Base-by-base conservation (phyloP, 495 filamentous ascomycete species). In the Penicillium goetzii region DNA sequence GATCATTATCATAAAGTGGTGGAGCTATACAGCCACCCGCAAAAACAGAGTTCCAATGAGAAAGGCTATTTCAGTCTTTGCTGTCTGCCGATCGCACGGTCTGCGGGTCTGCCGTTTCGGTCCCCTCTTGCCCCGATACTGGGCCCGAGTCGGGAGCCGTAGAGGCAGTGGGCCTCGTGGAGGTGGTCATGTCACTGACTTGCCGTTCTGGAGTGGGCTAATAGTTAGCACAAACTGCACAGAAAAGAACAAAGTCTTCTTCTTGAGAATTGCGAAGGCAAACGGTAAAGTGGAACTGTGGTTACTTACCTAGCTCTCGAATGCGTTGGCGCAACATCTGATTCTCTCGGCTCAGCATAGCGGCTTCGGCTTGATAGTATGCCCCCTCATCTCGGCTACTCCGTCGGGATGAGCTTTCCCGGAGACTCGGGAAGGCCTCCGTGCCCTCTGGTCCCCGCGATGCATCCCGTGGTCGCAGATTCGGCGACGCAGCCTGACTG, bases 311-410 rank as follows among this genome's bases (percentile, higher is more conserved):
- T 60, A 98, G 79, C 70, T 97, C 94, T 38, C 91, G 85, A 52
- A 97, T 92, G 54, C 95, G 85, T 69, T 88, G 83, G 57, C 88
- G 88, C 59, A 99, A 79, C 89, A 99, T 96, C 74, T 96, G 91
- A 69, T 99, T 99, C 80, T 99, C 95, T 47, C 95, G 82, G 21
- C 85, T 83, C 64, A 99, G 78, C 80, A 87, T 94, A 67, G 91
- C 87, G 3, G 92, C 93, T 76, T 99, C 95, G 3, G 93, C 92
- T 73, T 97, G 92, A 64, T 97, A 96, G 74, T 92, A 97, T 17
- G 90, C 87, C 63, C 85, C 86, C 71, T 97, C 93, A 71, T 96
- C 92, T 26, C 90, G 82, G 60, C 85, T 82, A 11, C 79, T 68
- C 32, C 80, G 75, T 40, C 80, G 77, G 28, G 68, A 71, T 53